A percentile compares a stretch with the other conserved stretches of the same genome.
phyloP scores from a whole-genome alignment of 2,329 filamentous ascomycete genomes.

The Corynespora cassiicola region DNA sequence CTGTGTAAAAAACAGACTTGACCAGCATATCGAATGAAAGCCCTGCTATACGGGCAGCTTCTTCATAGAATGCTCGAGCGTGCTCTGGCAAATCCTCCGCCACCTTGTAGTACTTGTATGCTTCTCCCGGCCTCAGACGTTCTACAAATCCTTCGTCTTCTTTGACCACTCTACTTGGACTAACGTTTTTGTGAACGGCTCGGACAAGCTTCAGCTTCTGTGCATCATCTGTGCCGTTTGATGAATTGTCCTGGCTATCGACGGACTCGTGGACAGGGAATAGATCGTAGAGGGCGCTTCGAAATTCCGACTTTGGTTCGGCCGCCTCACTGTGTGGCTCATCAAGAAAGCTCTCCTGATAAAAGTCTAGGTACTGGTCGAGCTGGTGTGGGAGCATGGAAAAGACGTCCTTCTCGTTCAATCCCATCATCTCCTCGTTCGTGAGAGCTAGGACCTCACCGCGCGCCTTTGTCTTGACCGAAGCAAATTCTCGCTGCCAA shows the following conservation, averaged over 20 bases:
- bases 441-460: conserved; percentile 24
- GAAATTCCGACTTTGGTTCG: conserved; percentile 47
- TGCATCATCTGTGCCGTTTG: conserved; percentile 35
- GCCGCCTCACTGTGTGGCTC: conserved; percentile 47
- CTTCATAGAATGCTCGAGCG: conserved; percentile 58
- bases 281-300: conserved; percentile 47
- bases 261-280: conserved; percentile 44
- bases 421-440: conserved; percentile 56
- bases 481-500: conserved; percentile 60
- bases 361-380: conserved; percentile 82
- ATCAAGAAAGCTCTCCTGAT: conserved; percentile 67
- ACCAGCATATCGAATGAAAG: conserved; percentile 59
- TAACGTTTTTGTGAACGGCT: conserved; percentile 51
- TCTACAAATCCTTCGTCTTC: conserved; percentile 36
- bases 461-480: conserved; percentile 6
- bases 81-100: conserved; percentile 54
- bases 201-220: conserved; percentile 46
- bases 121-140: conserved; percentile 53
- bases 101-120: conserved; percentile 57
- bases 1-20: conserved; percentile 57
- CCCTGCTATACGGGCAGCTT: conserved; percentile 58
- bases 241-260: conserved; percentile 7
- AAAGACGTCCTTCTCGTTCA: conserved; percentile 68
- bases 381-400: conserved; percentile 67
- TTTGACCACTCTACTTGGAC: conserved; percentile 45